Percentiles rank a stretch among this genome's conserved stretches.
phyloP scores from a whole-genome alignment of 83 land plant species.

The Picea abies region DNA sequence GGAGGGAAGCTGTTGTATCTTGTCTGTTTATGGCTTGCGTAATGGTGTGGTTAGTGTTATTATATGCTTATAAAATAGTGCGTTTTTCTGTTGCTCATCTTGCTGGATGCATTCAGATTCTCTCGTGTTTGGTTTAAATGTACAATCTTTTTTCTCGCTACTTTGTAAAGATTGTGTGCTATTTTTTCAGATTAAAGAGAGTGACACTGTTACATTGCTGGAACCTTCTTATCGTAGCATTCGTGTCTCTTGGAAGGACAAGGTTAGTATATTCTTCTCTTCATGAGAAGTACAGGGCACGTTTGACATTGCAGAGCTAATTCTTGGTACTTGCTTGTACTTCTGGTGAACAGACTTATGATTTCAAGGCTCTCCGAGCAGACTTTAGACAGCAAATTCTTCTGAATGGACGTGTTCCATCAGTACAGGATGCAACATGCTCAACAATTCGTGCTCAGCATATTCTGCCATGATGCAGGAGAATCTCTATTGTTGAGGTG shows the following conservation, averaged over 20 bases:
- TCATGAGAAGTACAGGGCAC: neutral
- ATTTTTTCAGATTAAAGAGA: slow-evolving; percentile 50
- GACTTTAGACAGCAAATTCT: slow-evolving; percentile 63
- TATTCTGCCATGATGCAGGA: slow-evolving; percentile 15
- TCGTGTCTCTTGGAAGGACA: slow-evolving; percentile 57
- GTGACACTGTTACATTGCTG: slow-evolving; percentile 49
- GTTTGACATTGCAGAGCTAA: slow-evolving; percentile 1
- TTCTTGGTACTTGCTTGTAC: neutral
- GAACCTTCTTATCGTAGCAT: slow-evolving; percentile 40
- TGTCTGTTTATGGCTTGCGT: slow-evolving; percentile 54
- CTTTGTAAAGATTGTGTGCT: neutral
- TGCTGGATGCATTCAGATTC: neutral
- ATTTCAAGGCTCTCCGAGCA: slow-evolving; percentile 62
- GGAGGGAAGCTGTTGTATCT: slow-evolving; percentile 40
- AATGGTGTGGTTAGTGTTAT: slow-evolving; percentile 49
- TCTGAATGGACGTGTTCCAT: slow-evolving; percentile 51
- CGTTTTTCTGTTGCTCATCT: neutral
- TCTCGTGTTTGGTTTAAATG: neutral
- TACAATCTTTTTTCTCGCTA: neutral
- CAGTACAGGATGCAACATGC: slow-evolving; percentile 26
- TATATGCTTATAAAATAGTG: neutral
- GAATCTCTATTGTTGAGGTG: neutral
- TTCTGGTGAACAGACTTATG: slow-evolving; percentile 37
- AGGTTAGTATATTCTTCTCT: slow-evolving; percentile 30
- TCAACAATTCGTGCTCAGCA: slow-evolving; percentile 49